Evolutionary conservation across 768 basidiomycete genomes (phyloP), one percentile per base, ranked within the genome.

Genomic region (Mycena floridula): DNA sequence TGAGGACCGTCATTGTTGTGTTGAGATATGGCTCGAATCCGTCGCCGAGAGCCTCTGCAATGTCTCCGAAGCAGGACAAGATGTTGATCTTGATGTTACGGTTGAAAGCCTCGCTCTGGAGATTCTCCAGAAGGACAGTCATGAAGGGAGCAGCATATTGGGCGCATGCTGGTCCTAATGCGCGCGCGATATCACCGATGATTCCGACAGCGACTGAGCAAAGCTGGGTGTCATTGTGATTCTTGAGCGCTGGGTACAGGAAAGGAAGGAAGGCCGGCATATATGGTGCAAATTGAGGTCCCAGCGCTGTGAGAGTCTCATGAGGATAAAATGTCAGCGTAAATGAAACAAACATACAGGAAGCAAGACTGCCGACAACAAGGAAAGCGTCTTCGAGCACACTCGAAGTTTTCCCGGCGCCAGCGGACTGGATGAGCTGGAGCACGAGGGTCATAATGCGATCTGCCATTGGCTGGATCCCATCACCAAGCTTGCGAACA

Each of bases 11-110:
- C 89, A 96, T 93, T 7, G 92, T 89, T 5, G 89, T 89, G 46
- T 83, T 81, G 40, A 96, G 70, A 62, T 87, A 99, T 0, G 91
- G 92, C 55, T 87, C 85, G 63, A 97, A 99, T 6, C 72, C 68
- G 11, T 80, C 69, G 2, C 90, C 90, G 50, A 97, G 85, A 1
- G 96, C 93, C 8, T 98, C 73, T 7, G 94, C 95, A 52, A 99
- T 86, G 58, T 99, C 96, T 18, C 95, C 96, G 56, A 99, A 97
- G 65, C 90, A 92, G 11, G 89, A 84, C 48, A 98, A 65, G 56
- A 98, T 89, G n/a, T 88, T 83, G 30, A 97, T 94, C 74, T 99
- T 99, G 61, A 97, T 96, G 51, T 87, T 88, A 38, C 95, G 79
- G 57, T 91, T 89, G 45, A 99, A 72, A 20, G 92, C 81, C 0